phyloP scores from a whole-genome alignment of 1,284 basidiomycete species.

The Ceraceosorus guamensis region DNA sequence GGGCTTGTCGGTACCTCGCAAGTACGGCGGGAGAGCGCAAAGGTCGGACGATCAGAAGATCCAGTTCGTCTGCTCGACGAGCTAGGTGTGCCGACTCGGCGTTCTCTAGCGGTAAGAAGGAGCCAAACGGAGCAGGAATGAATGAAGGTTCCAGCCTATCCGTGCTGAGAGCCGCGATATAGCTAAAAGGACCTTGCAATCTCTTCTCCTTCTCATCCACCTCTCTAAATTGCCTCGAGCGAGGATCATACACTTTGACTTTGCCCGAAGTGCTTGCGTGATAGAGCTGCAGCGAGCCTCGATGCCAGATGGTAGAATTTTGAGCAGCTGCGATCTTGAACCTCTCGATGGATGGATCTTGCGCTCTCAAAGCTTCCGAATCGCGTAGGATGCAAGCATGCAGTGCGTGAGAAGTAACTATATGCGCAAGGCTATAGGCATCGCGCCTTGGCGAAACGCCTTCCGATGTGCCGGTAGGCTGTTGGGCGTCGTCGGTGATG shows the following conservation, averaged over 20 bases:
- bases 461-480: neutral
- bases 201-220: neutral
- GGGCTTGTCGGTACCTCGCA: neutral
- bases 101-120: neutral
- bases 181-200: constrained; percentile 68
- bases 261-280: constrained; percentile 47
- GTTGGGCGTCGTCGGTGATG: neutral
- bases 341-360: constrained; percentile 68
- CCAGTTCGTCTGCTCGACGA: neutral
- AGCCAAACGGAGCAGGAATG: constrained; percentile 60
- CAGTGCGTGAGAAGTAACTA: constrained; percentile 58
- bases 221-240: constrained; percentile 51
- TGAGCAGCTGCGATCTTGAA: constrained; percentile 74
- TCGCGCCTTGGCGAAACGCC: too few species aligned
- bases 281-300: constrained; percentile 57
- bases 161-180: constrained; percentile 71
- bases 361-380: constrained; percentile 59
- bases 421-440: constrained; percentile 47
- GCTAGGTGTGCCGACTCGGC: neutral
- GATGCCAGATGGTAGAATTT: constrained; percentile 69
- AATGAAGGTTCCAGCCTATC: constrained; percentile 76
- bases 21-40: neutral
- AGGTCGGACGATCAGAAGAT: neutral
- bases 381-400: constrained; percentile 73
- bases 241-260: constrained; percentile 59